Evolutionary conservation across 371 early-diverging fungal genomes (phyloP).

Genomic region (Dichotomocladium elegans): DNA sequence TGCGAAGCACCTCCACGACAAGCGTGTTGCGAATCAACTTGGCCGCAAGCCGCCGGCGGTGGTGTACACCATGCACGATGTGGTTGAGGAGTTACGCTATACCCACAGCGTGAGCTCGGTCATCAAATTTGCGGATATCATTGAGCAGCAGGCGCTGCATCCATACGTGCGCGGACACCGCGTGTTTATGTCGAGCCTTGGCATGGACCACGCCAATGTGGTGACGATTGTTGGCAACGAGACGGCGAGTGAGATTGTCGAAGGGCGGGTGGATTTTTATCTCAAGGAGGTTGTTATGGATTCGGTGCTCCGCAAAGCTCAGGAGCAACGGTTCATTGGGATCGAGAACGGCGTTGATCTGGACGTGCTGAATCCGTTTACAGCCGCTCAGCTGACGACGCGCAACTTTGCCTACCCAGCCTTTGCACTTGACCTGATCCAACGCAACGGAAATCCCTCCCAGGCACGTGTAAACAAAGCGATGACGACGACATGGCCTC

Average conservation of each 20-base stretch:
- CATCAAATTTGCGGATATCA: slow-evolving; percentile 41
- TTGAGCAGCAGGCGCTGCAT: slow-evolving; percentile 2
- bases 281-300: slow-evolving; percentile 61
- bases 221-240: slow-evolving; percentile 59
- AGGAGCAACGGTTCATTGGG: slow-evolving; percentile 50
- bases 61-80: slow-evolving; percentile 66
- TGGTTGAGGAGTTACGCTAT: slow-evolving; percentile 58
- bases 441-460: slow-evolving; percentile 3
- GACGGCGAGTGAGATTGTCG: slow-evolving; percentile 59
- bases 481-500: slow-evolving; percentile 10
- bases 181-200: slow-evolving; percentile 55
- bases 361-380: slow-evolving; percentile 51
- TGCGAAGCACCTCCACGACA: slow-evolving; percentile 39
- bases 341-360: slow-evolving; percentile 64
- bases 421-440: slow-evolving; percentile 21
- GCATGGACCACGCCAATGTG: slow-evolving; percentile 53
- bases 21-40: slow-evolving; percentile 22
- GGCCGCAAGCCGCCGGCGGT: slow-evolving; percentile 48
- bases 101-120: slow-evolving; percentile 50
- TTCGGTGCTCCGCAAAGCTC: slow-evolving; percentile 45
- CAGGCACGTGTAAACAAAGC: background rate
- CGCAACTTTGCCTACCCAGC: slow-evolving; percentile 40
- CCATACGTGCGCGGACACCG: slow-evolving; percentile 48
- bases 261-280: slow-evolving; percentile 55
- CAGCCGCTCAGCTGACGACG: slow-evolving; percentile 26